phyloP scores from a whole-genome alignment of 495 filamentous ascomycete species.

The Aspergillus sparsus region DNA sequence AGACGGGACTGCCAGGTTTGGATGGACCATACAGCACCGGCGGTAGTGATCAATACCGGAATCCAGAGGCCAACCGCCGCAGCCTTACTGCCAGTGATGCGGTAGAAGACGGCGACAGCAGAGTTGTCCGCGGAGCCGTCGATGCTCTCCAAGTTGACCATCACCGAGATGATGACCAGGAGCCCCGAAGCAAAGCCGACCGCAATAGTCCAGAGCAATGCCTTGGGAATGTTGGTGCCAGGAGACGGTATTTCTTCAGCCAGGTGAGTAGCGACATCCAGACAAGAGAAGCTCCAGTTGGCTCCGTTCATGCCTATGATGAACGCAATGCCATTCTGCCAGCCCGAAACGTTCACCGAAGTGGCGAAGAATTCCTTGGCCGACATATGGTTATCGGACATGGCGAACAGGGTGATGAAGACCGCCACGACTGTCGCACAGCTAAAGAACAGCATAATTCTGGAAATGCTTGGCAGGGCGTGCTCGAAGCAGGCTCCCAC shows the following conservation, averaged over 20 bases:
- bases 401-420: conserved; percentile 1
- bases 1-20: neutral
- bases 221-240: conserved; percentile 46
- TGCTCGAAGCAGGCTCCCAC: neutral
- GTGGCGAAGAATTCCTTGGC: conserved; percentile 52
- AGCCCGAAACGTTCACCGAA: conserved; percentile 65
- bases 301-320: conserved; percentile 64
- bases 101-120: neutral
- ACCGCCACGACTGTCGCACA: neutral
- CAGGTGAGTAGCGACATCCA: conserved; percentile 64
- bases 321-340: conserved; percentile 63
- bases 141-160: neutral
- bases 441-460: neutral
- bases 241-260: conserved; percentile 60
- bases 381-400: neutral
- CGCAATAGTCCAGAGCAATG: conserved; percentile 59
- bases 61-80: neutral
- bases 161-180: neutral
- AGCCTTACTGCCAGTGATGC: neutral
- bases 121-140: neutral
- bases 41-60: neutral
- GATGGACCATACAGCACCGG: neutral
- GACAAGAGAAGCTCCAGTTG: conserved; percentile 62
- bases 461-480: neutral
- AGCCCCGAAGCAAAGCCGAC: conserved; percentile 50